Base-by-base conservation (phyloP, 2,329 filamentous ascomycete species). In the Penicillium sp. region DNA sequence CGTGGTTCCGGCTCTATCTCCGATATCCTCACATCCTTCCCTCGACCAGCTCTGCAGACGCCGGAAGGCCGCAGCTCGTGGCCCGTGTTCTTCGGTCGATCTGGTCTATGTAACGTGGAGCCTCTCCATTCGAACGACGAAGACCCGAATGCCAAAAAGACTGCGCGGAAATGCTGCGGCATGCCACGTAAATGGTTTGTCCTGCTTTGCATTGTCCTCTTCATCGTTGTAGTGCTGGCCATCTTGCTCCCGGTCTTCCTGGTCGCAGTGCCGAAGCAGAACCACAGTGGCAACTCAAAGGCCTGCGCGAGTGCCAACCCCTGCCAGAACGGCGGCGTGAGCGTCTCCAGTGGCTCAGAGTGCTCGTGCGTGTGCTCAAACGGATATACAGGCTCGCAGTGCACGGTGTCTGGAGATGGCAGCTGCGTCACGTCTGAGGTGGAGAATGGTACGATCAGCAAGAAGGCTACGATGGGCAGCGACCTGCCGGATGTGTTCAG, bases 281-380 rank as follows among this genome's bases (percentile, higher is more conserved):
- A 79, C 11, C 42, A 73, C 76, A 35, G 69, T 76, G 31, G 69
- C 76, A 55, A 70, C 76, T 55, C 48, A 60, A 60, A 54, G 51
- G 66, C 62, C 61, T 96, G 92, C 73, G 81, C 85, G 64, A 76
- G 80, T 41, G 82, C 83, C 34, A 77, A 89, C 14, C 82, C 81
- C 0, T 97, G 94, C 71, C 78, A 84, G 54, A 96, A 98, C 64
- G 92, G 91, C 10, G 94, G 94, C 31, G 87, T 88, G 17, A 92
- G 88, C 57, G 84, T 94, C 15, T 76, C 92, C 20, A 85, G 84
- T 15, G 81, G 86, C 58, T 84, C 86, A 3, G 79, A 84, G 20
- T 98, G 94, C 77, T 89, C 88, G 12, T 99, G 94, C 73, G 86
- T 97, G 45, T 99, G 94, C 76, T 87, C 89, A 22, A 92, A 95